A percentile compares a stretch with the other conserved stretches of the same genome.
phyloP scores from a whole-genome alignment of 805 yeast species.

The Starmerella bombicola region DNA sequence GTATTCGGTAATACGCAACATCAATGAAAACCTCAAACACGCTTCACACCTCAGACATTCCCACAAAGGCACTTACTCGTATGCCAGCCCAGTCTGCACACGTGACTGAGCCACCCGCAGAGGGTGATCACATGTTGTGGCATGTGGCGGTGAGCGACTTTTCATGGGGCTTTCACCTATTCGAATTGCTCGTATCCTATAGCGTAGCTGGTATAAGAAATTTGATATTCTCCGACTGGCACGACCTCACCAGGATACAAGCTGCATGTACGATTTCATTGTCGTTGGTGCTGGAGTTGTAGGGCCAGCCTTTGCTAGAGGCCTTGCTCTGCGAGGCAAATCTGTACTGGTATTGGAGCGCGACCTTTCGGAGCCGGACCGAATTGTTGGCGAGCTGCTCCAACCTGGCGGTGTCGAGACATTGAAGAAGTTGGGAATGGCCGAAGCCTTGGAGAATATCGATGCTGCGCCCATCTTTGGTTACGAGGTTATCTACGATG shows the following conservation, averaged over 20 bases:
- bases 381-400: slow-evolving; percentile 93
- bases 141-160: not conserved
- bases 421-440: slow-evolving; percentile 69
- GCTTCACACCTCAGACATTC: too few relatives aligned
- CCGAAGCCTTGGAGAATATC: slow-evolving; percentile 55
- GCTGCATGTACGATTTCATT: slow-evolving; percentile 53
- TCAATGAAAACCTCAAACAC: too few relatives aligned
- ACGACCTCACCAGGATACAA: not conserved
- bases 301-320: slow-evolving; percentile 87
- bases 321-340: slow-evolving; percentile 81
- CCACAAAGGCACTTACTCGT: too few relatives aligned
- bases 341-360: slow-evolving; percentile 67
- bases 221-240: not conserved
- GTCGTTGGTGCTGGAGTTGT: slow-evolving; percentile 98
- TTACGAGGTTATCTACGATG: slow-evolving; percentile 61
- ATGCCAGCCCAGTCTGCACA: too few relatives aligned
- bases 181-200: slow-evolving; percentile 5
- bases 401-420: slow-evolving; percentile 96
- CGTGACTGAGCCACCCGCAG: not conserved
- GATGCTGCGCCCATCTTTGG: slow-evolving; percentile 71
- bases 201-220: not conserved
- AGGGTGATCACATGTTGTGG: slow-evolving; percentile 1
- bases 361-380: slow-evolving; percentile 83
- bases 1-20: too few relatives aligned
- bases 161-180: not conserved